Conservation (phyloP, 2,329 filamentous ascomycete genomes). For the Dothistroma pini region DNA sequence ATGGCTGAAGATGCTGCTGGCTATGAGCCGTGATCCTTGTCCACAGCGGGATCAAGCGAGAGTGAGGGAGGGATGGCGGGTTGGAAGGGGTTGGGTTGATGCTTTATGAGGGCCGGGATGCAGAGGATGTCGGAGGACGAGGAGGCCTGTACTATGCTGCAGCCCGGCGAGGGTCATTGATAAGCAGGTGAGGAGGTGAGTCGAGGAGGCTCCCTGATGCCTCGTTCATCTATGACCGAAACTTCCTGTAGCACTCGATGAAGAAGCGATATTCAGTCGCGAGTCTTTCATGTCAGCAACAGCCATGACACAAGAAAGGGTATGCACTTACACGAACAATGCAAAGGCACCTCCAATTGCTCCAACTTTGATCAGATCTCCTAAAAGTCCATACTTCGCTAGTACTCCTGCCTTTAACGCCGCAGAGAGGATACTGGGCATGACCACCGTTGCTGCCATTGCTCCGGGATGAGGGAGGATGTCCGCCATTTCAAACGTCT, state of each 20-base stretch:
- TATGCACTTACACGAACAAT: conserved; percentile 35
- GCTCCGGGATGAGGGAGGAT: conserved; percentile 35
- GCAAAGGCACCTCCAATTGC: conserved; percentile 37
- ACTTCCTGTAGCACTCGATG: conserved; percentile 5
- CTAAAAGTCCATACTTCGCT: conserved; percentile 38
- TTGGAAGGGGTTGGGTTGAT: no score
- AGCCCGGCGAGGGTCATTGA: no score
- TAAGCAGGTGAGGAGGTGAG: no score
- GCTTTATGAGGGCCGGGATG: no score
- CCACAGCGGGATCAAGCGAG: no score
- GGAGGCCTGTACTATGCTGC: no score
- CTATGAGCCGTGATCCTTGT: no score
- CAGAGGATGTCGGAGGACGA: no score
- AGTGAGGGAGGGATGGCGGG: no score
- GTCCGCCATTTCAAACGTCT: conserved; percentile 28
- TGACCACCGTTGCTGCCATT: conserved; percentile 36
- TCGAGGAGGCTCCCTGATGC: no score
- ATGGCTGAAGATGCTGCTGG: no score
- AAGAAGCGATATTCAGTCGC: conserved; percentile 7
- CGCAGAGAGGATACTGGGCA: conserved; percentile 37
- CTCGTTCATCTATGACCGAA: neutral
- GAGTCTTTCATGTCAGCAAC: neutral
- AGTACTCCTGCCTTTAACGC: conserved; percentile 26
- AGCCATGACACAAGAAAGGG: neutral
- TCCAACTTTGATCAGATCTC: conserved; percentile 41